Evolutionary conservation across 768 basidiomycete species (phyloP), one percentile per base, ranked within the genome.

Genomic region (Lanmaoa rubissima): DNA sequence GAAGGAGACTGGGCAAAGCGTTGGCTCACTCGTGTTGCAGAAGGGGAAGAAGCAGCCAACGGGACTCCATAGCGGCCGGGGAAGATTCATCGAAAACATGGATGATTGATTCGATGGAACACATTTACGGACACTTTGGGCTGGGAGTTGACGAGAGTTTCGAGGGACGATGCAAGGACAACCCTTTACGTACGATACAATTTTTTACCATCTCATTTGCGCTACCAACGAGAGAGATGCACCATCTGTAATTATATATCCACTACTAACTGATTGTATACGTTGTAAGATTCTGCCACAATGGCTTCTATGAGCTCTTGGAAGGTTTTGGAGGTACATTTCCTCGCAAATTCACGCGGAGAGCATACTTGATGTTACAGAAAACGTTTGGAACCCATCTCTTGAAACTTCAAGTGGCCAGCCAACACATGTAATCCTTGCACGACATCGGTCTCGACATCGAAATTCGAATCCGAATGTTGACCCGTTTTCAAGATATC

Each of bases 1-100:
- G 61, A 40, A 75, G 60, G 73, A 70, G 51, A 57, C 64, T 0
- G 75, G 71, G 3, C 79, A 75, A 62, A 58, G 71, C 35, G 45
- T 40, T 32, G 10, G 54, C 3, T 41, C 60, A 4, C 40, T 69
- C 10, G 13, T 57, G 10, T 48, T 65, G 16, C 52, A 61, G 43
- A 48, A 42, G 51, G 63, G 55, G 47, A 68, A 68, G 32, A 67
- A 58, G 56, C 69, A 68, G 32, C 49, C 57, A 9, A 35, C 64
- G 0, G 55, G 63, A 7, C n/a, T 58, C 12, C 64, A 60, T 10
- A 38, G 45, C 34, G 67, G 73, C 0, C 67, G 66, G 38, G 75
- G 76, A 42, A 69, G 73, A 44, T 79, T 78, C 38, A 62, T 78
- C 3, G 79, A 78, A 55, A 59, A 75, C 55, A 70, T 79, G 11